Base-by-base conservation (phyloP, 2,329 filamentous ascomycete genomes). In the Penicillium sp. region DNA sequence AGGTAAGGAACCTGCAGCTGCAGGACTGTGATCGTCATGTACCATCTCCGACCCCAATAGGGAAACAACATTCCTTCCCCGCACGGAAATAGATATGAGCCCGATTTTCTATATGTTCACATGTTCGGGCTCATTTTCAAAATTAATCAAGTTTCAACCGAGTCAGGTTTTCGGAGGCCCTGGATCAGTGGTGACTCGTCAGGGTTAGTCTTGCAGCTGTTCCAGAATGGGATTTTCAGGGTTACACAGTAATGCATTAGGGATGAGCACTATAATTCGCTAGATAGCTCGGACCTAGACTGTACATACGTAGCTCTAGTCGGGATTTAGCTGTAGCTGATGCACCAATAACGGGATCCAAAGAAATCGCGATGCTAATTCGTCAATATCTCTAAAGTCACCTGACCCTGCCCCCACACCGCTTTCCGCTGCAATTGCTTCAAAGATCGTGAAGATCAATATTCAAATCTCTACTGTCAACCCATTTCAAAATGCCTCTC, bases 401-500 rank as follows among this genome's bases (percentile, higher is more conserved):
- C 49, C 4, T 51, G 49, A 33, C 12, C 1, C 4, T 33, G n/a
- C 18, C 27, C 6, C 49, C 49, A 44, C 41, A 51, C 40, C 42
- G 27, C 50, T 46, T 47, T 42, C 50, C 42, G 26, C 42, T 43
- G 22, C 40, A 31, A 41, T 45, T 26, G 27, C 37, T 42, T 25
- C 33, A 37, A 18, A 33, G 15, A 33, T 22, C 15, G 25, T 18
- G 23, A 50, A 14, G 14, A 25, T n/a, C n/a, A 45, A 33, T 14
- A 6, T 44, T 14, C 2, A 25, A 49, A 12, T 14, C 22, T 35
- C 12, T n/a, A 35, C 37, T 37, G 29, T 2, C 33, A 25, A 31
- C 35, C 2, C 20, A 27, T 20, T 23, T 53, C 59, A 77, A 69
- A 60, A 89, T 90, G 87, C 82, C 88, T 59, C 80, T 88, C 56